Evolutionary conservation across 441 rosid species (phyloP).

Genomic region (Omphalea diandra): DNA sequence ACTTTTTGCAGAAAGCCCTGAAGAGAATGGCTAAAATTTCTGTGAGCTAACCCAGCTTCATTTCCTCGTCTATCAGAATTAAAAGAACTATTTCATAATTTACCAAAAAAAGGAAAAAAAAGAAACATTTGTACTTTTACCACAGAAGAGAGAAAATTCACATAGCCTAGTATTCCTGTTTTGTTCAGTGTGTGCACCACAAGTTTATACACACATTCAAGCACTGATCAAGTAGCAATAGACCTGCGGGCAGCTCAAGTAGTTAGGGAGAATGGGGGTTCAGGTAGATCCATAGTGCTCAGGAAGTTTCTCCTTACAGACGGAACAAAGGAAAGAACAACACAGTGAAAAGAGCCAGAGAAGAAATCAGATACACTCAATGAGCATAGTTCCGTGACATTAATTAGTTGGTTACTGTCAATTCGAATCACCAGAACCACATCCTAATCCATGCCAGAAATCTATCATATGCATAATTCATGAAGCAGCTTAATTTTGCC

Average conservation of each 20-base stretch:
- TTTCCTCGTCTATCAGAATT: not conserved
- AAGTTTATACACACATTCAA: not conserved
- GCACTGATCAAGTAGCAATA: not conserved
- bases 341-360: not conserved
- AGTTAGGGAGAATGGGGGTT: not conserved
- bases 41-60: not conserved
- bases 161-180: not conserved
- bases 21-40: not conserved
- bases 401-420: not conserved
- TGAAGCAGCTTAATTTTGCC: not conserved
- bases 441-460: not conserved
- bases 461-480: not conserved
- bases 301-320: not conserved
- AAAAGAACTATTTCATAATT: not conserved
- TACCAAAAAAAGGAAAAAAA: not conserved
- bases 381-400: not conserved
- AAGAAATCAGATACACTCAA: not conserved
- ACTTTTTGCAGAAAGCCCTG: not conserved
- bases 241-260: not conserved
- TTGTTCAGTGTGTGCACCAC: not conserved
- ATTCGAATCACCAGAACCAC: not conserved
- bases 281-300: not conserved
- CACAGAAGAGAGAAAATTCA: not conserved
- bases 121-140: not conserved
- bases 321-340: not conserved